Percentiles rank a stretch among this genome's conserved stretches.
Evolutionary conservation across 768 basidiomycete species (phyloP).

Genomic region (Hericium rajendrae): DNA sequence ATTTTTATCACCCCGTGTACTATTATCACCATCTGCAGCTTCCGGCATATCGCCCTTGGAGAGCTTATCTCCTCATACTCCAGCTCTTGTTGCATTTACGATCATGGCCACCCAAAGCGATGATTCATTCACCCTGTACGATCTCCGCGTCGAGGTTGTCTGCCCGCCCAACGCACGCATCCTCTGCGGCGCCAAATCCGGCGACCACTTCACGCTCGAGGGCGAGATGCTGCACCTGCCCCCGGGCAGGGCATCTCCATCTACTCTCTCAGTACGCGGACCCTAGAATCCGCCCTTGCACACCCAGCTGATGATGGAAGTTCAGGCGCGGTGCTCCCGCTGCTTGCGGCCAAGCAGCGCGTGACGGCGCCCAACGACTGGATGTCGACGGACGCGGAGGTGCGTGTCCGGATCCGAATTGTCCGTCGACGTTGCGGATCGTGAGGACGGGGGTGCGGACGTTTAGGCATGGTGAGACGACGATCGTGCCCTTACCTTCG

Average conservation of each 20-base stretch:
- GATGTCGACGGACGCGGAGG: conserved; percentile 57
- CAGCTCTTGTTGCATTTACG: not conserved
- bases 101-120: conserved; percentile 5
- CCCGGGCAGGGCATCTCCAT: conserved; percentile 56
- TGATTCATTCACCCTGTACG: conserved; percentile 51
- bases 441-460: conserved; percentile 37
- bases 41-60: too few species aligned
- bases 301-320: too few species aligned
- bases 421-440: conserved; percentile 46
- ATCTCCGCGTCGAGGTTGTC: conserved; percentile 52
- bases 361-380: conserved; percentile 46
- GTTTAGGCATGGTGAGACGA: conserved; percentile 48
- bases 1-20: too few species aligned
- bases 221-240: conserved; percentile 59
- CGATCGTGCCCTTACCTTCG: conserved; percentile 31
- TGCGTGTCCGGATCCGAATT: conserved; percentile 65
- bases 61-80: too few species aligned
- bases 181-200: conserved; percentile 54
- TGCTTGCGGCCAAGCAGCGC: conserved; percentile 63
- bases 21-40: too few species aligned
- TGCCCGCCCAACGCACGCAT: conserved; percentile 49
- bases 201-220: conserved; percentile 52
- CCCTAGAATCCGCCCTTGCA: not conserved
- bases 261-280: conserved; percentile 45
- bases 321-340: conserved; percentile 52